A percentile compares a stretch with the other conserved stretches of the same genome.
These are phyloP conservation scores for Fusarium gaditjirri DNA, from an alignment of 2,329 filamentous ascomycete species.

Conservation along the genomic window DNA sequence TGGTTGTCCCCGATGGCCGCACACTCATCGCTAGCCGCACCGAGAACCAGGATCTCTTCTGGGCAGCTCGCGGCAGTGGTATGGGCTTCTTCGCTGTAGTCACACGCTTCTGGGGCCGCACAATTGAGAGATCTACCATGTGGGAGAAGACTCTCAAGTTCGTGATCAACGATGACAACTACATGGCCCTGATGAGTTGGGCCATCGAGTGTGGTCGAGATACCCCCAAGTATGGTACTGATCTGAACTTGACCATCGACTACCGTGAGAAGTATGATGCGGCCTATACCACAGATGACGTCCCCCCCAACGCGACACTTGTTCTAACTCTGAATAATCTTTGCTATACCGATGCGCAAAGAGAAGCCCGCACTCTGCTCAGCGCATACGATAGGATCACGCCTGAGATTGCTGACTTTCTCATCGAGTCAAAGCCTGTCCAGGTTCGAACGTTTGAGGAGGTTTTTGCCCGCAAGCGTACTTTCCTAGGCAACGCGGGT, in stretches of 20 bases:
- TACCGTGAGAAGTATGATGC: background rate
- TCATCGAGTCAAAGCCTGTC: background rate
- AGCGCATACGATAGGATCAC: background rate
- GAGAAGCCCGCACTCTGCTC: background rate
- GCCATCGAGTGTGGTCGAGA: background rate
- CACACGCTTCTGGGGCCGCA: constrained; percentile 16
- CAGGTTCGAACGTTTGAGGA: background rate
- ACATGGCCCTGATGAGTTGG: background rate
- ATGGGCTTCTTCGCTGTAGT: constrained; percentile 16
- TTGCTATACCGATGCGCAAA: background rate
- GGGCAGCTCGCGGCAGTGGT: constrained; percentile 10
- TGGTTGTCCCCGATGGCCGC: constrained; percentile 10
- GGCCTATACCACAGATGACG: background rate
- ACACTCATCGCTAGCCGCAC: background rate
- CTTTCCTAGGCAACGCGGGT: background rate
- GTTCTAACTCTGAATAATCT: background rate
- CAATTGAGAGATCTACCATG: constrained; percentile 9
- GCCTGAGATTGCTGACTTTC: background rate
- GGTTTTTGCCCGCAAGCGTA: background rate
- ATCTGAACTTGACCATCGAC: background rate
- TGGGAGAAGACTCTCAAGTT: constrained; percentile 5
- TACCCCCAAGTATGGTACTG: background rate
- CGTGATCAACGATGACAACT: background rate
- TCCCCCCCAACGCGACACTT: background rate
- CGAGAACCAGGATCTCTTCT: constrained; percentile 13